These are phyloP conservation scores for Syzygium aqueum DNA, from an alignment of 345 rosid species.

Conservation along the genomic window DNA sequence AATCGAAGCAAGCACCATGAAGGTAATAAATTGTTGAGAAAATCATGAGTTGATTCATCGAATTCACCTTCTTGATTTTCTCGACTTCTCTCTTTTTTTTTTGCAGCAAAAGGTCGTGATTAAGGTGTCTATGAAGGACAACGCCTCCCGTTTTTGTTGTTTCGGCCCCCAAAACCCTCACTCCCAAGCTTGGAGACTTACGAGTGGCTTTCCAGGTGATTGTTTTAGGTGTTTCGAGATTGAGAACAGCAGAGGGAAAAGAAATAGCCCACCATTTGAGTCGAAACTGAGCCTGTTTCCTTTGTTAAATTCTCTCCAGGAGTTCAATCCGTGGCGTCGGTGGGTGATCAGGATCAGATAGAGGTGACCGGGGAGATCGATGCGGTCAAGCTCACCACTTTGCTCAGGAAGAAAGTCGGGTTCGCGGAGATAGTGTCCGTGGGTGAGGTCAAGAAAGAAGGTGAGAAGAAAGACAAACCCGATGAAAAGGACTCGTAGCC, in stretches of 20 bases:
- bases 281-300: not conserved
- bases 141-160: not conserved
- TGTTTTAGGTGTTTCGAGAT: not conserved
- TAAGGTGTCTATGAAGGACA: not conserved
- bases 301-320: not conserved
- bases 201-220: not conserved
- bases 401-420: not conserved
- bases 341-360: not conserved
- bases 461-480: not conserved
- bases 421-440: not conserved
- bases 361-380: not conserved
- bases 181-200: not conserved
- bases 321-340: not conserved
- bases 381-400: not conserved
- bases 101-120: not conserved
- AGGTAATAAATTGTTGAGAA: not conserved
- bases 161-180: not conserved
- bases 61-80: not conserved
- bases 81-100: not conserved
- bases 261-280: not conserved
- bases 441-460: not conserved
- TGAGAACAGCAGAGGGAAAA: not conserved
- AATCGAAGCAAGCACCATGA: not conserved
- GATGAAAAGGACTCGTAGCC: accelerated
- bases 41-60: not conserved